These are phyloP conservation scores for Penicillium mononematosum DNA, from an alignment of 495 filamentous ascomycete genomes.

Conservation along the genomic window DNA sequence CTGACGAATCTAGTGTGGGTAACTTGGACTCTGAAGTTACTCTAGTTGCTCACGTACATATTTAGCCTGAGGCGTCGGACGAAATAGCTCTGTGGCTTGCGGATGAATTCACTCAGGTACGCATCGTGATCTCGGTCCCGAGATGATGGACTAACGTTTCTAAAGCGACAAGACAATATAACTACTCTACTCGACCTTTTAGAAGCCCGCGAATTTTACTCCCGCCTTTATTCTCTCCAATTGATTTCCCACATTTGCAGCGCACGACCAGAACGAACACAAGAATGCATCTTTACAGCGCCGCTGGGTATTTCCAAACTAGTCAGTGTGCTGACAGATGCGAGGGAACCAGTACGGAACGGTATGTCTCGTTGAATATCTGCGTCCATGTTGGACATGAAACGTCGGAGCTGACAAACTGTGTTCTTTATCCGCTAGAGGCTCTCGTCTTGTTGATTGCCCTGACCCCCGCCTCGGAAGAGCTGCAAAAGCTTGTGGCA, in stretches of 20 bases:
- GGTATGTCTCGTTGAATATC: slow-evolving; percentile 47
- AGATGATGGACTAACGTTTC: slow-evolving; percentile 42
- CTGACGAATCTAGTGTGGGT: slow-evolving; percentile 66
- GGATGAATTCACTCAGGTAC: slow-evolving; percentile 94
- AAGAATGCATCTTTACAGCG: slow-evolving; percentile 88
- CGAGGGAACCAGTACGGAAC: slow-evolving; percentile 84
- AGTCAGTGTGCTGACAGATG: slow-evolving; percentile 79
- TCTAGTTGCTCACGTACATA: slow-evolving; percentile 27
- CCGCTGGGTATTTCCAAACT: slow-evolving; percentile 85
- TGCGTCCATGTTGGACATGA: neutral
- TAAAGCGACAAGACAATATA: slow-evolving; percentile 90
- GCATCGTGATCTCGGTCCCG: slow-evolving; percentile 13
- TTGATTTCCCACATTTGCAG: slow-evolving; percentile 80
- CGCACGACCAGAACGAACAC: slow-evolving; percentile 90
- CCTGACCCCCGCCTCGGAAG: slow-evolving; percentile 66
- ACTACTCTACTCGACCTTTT: slow-evolving; percentile 85
- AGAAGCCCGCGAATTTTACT: slow-evolving; percentile 86
- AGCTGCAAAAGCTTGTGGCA: slow-evolving; percentile 90
- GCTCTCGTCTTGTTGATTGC: slow-evolving; percentile 67
- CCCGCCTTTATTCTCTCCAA: slow-evolving; percentile 87
- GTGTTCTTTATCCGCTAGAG: slow-evolving; percentile 40
- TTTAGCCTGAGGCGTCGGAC: slow-evolving; percentile 87
- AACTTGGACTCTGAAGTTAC: neutral
- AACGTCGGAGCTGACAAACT: slow-evolving; percentile 14
- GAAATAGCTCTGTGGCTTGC: slow-evolving; percentile 96